These are phyloP conservation scores for Pulchroboletus neoregius DNA, from an alignment of 1,284 basidiomycete species.

Conservation along the genomic window DNA sequence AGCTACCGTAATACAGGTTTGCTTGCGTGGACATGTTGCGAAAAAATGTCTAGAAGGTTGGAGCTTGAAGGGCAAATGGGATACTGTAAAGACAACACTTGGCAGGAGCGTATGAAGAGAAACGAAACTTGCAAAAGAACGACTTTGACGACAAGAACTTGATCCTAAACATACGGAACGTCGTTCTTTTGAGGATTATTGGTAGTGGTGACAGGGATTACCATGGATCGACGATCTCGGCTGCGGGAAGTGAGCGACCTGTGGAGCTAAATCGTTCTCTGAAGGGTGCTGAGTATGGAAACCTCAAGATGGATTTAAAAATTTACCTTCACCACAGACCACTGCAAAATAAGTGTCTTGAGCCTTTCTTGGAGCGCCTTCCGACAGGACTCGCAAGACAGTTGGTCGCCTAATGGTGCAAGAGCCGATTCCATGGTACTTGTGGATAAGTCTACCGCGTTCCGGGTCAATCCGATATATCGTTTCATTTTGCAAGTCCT, in stretches of 20 bases:
- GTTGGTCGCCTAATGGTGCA: constrained; percentile 52
- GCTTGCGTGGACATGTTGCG: constrained; percentile 5
- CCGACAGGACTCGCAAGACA: constrained; percentile 61
- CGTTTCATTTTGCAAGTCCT: constrained; percentile 9
- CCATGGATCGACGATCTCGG: background rate
- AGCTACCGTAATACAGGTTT: constrained; percentile 10
- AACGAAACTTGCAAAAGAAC: constrained; percentile 3
- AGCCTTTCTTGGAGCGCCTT: constrained; percentile 58
- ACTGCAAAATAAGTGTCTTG: constrained; percentile 64
- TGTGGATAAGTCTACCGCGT: constrained; percentile 50
- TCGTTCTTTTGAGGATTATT: background rate
- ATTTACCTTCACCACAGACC: constrained; percentile 71
- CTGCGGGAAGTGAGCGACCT: constrained; percentile 1
- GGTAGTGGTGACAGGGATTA: constrained; percentile 9
- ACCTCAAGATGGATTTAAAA: background rate
- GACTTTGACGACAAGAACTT: background rate
- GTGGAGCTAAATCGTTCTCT: constrained; percentile 34
- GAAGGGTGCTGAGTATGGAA: constrained; percentile 10
- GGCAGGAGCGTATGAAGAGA: background rate
- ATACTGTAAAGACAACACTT: constrained; percentile 1
- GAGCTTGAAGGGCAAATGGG: background rate
- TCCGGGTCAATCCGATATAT: constrained; percentile 12
- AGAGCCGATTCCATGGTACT: constrained; percentile 58
- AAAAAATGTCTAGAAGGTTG: background rate
- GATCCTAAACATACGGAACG: background rate